phyloP scores from a whole-genome alignment of 2,329 filamentous ascomycete genomes.

The Colletotrichum sp. region DNA sequence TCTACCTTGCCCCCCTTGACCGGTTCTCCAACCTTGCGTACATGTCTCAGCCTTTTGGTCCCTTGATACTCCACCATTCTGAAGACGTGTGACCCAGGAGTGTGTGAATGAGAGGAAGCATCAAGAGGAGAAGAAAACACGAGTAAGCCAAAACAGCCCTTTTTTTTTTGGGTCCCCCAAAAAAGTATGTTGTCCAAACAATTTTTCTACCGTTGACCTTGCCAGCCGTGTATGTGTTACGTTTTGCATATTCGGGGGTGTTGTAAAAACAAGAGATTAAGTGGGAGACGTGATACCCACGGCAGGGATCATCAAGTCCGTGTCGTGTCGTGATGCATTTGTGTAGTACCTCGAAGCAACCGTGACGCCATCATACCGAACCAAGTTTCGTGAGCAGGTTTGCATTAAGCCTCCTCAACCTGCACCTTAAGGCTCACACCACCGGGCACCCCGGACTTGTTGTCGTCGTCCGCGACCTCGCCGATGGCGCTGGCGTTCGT shows the following conservation, averaged over 20 bases:
- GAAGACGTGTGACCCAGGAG: neutral
- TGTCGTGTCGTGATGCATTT: slow-evolving; percentile 14
- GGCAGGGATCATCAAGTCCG: slow-evolving; percentile 3
- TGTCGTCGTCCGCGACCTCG: slow-evolving; percentile 33
- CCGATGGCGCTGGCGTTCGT: slow-evolving; percentile 62
- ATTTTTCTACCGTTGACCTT: slow-evolving; percentile 11
- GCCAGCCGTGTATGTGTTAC: slow-evolving; percentile 10
- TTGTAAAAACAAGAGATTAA: slow-evolving; percentile 17
- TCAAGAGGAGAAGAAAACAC: neutral
- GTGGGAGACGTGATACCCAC: neutral
- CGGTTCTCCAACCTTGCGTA: neutral
- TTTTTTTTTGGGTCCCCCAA: neutral
- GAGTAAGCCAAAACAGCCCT: neutral
- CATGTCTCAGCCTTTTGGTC: neutral
- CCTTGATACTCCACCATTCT: neutral
- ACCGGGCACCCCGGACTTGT: slow-evolving; percentile 23
- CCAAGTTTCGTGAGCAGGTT: neutral
- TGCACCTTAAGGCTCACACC: slow-evolving; percentile 28
- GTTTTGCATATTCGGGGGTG: neutral
- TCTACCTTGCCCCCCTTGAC: neutral
- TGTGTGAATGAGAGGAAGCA: neutral
- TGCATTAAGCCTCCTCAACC: slow-evolving; percentile 35
- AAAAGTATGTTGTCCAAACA: neutral
- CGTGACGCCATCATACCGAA: slow-evolving; percentile 1
- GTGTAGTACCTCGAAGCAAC: slow-evolving; percentile 1